A percentile compares a stretch with the other conserved stretches of the same genome.
These are phyloP conservation scores for Pleurozium schreberi DNA, from an alignment of 225 moss, liverwort and hornwort genomes.

Conservation along the genomic window DNA sequence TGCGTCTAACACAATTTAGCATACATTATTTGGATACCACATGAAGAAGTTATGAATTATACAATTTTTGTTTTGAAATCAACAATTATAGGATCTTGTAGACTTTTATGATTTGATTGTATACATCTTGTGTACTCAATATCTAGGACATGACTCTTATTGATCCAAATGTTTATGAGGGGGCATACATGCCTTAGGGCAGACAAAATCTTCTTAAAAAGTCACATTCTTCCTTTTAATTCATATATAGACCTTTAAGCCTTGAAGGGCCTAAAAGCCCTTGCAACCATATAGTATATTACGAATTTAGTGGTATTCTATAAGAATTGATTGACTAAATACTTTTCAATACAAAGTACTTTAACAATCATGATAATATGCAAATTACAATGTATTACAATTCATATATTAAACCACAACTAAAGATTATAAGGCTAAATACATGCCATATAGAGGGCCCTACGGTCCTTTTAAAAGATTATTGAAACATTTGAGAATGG, in stretches of 20 bases:
- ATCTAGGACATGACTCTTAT: neutral
- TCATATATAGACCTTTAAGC: too few species aligned
- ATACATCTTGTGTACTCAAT: neutral
- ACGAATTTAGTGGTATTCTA: too few species aligned
- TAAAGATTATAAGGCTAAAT: too few species aligned
- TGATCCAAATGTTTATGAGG: fast-evolving
- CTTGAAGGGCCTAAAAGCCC: too few species aligned
- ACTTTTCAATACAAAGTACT: too few species aligned
- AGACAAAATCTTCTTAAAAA: neutral
- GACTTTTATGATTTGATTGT: neutral
- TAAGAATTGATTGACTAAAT: too few species aligned
- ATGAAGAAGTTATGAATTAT: neutral
- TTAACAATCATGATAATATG: too few species aligned
- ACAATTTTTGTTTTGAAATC: neutral
- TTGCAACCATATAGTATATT: too few species aligned
- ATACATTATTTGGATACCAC: neutral
- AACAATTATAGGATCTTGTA: neutral
- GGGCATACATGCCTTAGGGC: fast-evolving
- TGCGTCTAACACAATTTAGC: neutral
- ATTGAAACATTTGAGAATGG: neutral
- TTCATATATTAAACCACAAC: too few species aligned
- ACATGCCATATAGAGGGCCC: too few species aligned
- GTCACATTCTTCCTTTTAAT: neutral
- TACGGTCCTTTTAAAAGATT: too few species aligned
- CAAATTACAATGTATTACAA: too few species aligned